Percentiles rank a stretch among this genome's conserved stretches.
These are phyloP conservation scores for Neurospora discreta DNA, from an alignment of 495 filamentous ascomycete genomes.

Conservation along the genomic window DNA sequence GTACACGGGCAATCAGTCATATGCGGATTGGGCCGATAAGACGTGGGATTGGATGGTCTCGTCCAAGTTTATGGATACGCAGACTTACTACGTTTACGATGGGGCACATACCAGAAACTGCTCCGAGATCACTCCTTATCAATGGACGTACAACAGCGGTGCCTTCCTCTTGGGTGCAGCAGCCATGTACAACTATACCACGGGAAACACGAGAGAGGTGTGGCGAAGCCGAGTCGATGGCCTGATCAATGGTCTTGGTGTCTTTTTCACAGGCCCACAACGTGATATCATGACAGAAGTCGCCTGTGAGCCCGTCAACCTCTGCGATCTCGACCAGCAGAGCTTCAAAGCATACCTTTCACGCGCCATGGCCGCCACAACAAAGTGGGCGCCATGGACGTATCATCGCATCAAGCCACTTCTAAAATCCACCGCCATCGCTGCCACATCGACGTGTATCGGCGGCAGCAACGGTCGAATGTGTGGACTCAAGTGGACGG, in stretches of 20 bases:
- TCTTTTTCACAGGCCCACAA: constrained; percentile 40
- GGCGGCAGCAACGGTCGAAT: constrained; percentile 46
- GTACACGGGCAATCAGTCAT: constrained; percentile 60
- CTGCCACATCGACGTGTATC: constrained; percentile 54
- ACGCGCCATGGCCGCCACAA: constrained; percentile 63
- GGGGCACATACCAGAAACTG: constrained; percentile 44
- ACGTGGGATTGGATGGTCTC: constrained; percentile 56
- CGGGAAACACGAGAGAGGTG: constrained; percentile 28
- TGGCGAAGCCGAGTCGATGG: constrained; percentile 45
- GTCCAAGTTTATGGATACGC: constrained; percentile 34
- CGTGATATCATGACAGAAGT: constrained; percentile 54
- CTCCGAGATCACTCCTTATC: constrained; percentile 34
- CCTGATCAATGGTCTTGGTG: constrained; percentile 36
- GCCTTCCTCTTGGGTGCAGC: constrained; percentile 60
- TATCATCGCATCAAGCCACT: constrained; percentile 47
- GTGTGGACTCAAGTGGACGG: constrained; percentile 65
- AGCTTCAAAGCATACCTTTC: constrained; percentile 73
- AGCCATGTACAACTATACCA: constrained; percentile 54
- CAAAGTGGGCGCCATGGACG: constrained; percentile 59
- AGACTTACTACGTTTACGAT: constrained; percentile 46
- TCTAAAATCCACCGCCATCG: constrained; percentile 50
- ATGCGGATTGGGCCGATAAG: constrained; percentile 58
- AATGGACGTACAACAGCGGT: constrained; percentile 65
- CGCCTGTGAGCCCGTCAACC: constrained; percentile 54
- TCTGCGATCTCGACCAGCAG: constrained; percentile 62